A percentile compares a stretch with the other conserved stretches of the same genome.
phyloP scores from a whole-genome alignment of 768 basidiomycete genomes.

The Trametes sanguinea region DNA sequence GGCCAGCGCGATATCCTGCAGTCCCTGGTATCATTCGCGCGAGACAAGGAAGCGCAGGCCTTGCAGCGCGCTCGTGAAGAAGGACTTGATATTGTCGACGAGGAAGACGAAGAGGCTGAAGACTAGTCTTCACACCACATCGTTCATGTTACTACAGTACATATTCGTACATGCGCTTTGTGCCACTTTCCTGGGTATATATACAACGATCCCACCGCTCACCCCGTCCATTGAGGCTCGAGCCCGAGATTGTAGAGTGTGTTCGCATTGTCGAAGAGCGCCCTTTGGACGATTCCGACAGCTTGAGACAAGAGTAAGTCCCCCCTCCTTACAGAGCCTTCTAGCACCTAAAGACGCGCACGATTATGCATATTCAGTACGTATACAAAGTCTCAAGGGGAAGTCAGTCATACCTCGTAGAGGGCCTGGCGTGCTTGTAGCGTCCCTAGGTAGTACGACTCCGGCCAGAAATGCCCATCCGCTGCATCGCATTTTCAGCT shows the following conservation, averaged over 20 bases:
- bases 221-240: constrained; percentile 25
- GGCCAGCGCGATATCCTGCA: constrained; percentile 63
- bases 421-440: constrained; percentile 65
- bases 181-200: neutral
- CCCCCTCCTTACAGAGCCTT: constrained; percentile 47
- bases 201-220: neutral
- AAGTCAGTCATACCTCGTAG: constrained; percentile 46
- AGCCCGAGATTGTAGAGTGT: constrained; percentile 60
- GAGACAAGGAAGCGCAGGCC: constrained; percentile 48
- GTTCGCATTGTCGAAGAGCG: constrained; percentile 70
- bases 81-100: constrained; percentile 58
- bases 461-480: constrained; percentile 78
- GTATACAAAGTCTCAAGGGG: neutral
- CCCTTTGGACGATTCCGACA: constrained; percentile 50
- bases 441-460: constrained; percentile 69
- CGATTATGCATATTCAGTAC: neutral
- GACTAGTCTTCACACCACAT: neutral
- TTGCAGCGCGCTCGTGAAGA: constrained; percentile 49
- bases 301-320: constrained; percentile 58
- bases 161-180: neutral
- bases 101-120: constrained; percentile 32
- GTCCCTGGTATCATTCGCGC: constrained; percentile 52
- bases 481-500: constrained; percentile 33
- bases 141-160: neutral
- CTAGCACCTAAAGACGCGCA: constrained; percentile 49